Conservation (phyloP, 176 grass and related monocot species). For the Alloteropsis semialata region DNA sequence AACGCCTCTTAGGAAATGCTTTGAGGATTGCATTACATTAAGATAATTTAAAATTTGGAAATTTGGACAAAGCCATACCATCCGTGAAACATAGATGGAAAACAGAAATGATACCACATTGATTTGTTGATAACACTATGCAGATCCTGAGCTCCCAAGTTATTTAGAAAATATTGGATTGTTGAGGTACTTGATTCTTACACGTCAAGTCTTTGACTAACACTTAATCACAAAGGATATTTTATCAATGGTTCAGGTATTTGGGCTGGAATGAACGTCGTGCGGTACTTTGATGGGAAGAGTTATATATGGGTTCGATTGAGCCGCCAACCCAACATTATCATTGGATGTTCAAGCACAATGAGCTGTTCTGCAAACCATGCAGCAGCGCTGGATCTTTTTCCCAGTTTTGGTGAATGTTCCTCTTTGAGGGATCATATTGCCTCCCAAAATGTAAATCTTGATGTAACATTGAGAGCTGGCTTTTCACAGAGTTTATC, state of each 20-base stretch:
- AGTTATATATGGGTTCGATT: constrained; percentile 95
- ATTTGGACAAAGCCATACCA: too few relatives aligned
- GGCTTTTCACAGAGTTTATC: not conserved
- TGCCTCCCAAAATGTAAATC: not conserved
- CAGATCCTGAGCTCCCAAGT: too few relatives aligned
- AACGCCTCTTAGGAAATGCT: too few relatives aligned
- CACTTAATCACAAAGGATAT: too few relatives aligned
- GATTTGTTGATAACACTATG: too few relatives aligned
- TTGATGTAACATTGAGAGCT: not conserved
- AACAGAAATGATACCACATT: too few relatives aligned
- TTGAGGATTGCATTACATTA: too few relatives aligned
- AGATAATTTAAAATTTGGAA: too few relatives aligned
- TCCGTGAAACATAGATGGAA: too few relatives aligned
- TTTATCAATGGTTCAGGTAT: constrained; percentile 72
- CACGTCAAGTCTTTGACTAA: too few relatives aligned
- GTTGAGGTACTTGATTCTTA: too few relatives aligned
- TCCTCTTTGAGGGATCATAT: not conserved
- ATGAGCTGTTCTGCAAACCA: constrained; percentile 1
- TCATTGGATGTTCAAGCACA: constrained; percentile 9
- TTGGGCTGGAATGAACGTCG: constrained; percentile 92
- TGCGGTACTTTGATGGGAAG: constrained; percentile 92
- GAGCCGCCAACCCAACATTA: constrained; percentile 93
- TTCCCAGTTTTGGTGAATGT: not conserved
- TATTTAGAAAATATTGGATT: too few relatives aligned
- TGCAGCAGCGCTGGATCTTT: not conserved